These are phyloP conservation scores for Backusella tuberculispora DNA, from an alignment of 192 early-diverging fungal species.

Conservation along the genomic window DNA sequence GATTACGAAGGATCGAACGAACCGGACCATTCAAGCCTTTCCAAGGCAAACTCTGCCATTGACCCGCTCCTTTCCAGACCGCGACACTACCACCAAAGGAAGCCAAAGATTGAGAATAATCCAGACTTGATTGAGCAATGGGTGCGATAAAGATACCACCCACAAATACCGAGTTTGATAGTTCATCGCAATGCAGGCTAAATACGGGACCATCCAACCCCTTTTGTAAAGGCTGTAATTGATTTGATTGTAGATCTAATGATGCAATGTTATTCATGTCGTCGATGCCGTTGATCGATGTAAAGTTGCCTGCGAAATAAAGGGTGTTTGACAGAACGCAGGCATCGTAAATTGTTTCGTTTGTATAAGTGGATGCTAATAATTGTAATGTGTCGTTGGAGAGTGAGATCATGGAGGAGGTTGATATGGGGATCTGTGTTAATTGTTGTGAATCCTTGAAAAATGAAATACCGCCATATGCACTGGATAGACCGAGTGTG, in stretches of 20 bases:
- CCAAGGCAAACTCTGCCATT: constrained; percentile 63
- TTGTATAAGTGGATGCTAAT: constrained; percentile 20
- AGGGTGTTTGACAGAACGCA: constrained; percentile 27
- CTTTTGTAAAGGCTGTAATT: constrained; percentile 13
- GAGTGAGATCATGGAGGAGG: constrained; percentile 29
- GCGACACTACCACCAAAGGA: constrained; percentile 35
- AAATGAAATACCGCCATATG: constrained; percentile 34
- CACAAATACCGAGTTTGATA: constrained; percentile 24
- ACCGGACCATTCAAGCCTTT: constrained; percentile 71
- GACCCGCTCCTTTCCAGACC: constrained; percentile 32
- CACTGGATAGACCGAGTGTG: constrained; percentile 30
- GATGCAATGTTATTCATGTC: constrained; percentile 36
- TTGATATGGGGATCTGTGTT: constrained; percentile 16
- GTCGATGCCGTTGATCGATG: background rate
- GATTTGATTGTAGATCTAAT: constrained; percentile 9
- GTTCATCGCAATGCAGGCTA: constrained; percentile 34
- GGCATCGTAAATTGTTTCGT: constrained; percentile 30
- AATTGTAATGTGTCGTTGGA: constrained; percentile 28
- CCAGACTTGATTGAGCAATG: background rate
- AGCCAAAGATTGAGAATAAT: constrained; percentile 19
- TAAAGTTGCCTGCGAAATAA: constrained; percentile 41
- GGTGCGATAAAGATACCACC: constrained; percentile 42
- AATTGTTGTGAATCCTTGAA: constrained; percentile 36
- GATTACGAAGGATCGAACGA: constrained; percentile 52
- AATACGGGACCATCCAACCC: constrained; percentile 43